Conservation (phyloP, 2,329 filamentous ascomycete species). For the Aurifilum marmelostoma region DNA sequence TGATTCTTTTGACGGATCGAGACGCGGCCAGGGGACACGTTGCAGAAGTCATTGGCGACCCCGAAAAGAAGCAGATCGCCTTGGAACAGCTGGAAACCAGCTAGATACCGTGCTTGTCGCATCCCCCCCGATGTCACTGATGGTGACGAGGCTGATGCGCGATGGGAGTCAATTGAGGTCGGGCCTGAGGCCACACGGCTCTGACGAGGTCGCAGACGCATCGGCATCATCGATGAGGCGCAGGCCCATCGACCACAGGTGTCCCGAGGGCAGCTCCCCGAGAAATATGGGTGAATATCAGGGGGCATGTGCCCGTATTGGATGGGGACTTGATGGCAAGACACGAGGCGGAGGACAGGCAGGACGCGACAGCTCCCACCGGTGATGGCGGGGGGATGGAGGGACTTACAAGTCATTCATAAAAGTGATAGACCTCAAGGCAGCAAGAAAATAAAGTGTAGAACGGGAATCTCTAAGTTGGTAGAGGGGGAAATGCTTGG, state of each 20-base stretch:
- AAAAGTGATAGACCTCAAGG: slow-evolving; percentile 46
- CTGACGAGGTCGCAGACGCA: slow-evolving; percentile 34
- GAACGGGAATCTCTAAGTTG: slow-evolving; percentile 18
- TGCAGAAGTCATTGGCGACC: slow-evolving; percentile 41
- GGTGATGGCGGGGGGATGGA: slow-evolving; percentile 33
- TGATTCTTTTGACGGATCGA: slow-evolving; percentile 40
- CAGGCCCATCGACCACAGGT: slow-evolving; percentile 42
- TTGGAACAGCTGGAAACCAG: slow-evolving; percentile 32
- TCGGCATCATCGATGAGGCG: slow-evolving; percentile 40
- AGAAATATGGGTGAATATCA: slow-evolving; percentile 39
- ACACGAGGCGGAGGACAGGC: slow-evolving; percentile 37
- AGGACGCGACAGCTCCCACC: slow-evolving; percentile 33
- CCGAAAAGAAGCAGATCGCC: slow-evolving; percentile 35
- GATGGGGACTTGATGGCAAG: slow-evolving; percentile 44
- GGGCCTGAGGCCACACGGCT: slow-evolving; percentile 32
- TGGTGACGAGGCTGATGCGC: slow-evolving; percentile 53
- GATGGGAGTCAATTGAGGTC: slow-evolving; percentile 50
- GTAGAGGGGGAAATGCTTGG: slow-evolving; percentile 18
- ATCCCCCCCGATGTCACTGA: slow-evolving; percentile 46
- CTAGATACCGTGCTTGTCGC: slow-evolving; percentile 47
- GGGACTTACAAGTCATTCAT: slow-evolving; percentile 59
- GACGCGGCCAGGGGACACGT: slow-evolving; percentile 32
- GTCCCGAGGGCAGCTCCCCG: slow-evolving; percentile 33
- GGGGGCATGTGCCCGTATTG: slow-evolving; percentile 39
- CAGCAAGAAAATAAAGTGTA: slow-evolving; percentile 35